Conservation (phyloP, 225 moss, liverwort and hornwort species). For the Lunularia cruciata region DNA sequence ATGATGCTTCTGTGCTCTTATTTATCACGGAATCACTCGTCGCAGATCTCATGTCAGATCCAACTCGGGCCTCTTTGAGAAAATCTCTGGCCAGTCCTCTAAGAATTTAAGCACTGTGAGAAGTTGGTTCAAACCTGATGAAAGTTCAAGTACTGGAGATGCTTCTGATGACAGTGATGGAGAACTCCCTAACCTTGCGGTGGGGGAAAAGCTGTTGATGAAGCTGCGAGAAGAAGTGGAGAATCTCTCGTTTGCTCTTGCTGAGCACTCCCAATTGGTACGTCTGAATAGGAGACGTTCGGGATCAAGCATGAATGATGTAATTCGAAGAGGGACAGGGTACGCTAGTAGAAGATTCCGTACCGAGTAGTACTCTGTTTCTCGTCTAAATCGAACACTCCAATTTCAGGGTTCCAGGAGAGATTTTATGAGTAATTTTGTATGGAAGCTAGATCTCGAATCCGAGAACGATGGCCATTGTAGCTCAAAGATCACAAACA, state of each 20-base stretch:
- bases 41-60: conserved; percentile 56
- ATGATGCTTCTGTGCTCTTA: background rate
- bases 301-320: no score
- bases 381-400: no score
- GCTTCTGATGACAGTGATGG: conserved; percentile 49
- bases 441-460: no score
- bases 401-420: no score
- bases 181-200: conserved; percentile 20
- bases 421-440: no score
- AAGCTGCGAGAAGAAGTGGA: conserved; percentile 71
- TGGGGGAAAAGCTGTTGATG: conserved; percentile 50
- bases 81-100: conserved; percentile 40
- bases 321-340: no score
- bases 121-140: conserved; percentile 43
- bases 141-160: conserved; percentile 52
- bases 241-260: conserved; percentile 55
- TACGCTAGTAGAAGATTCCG: no score
- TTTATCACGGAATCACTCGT: no score
- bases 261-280: conserved; percentile 59
- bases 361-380: no score
- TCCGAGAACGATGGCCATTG: no score
- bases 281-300: no score
- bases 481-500: no score
- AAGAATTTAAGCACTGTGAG: conserved; percentile 39
- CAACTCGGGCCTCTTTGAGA: conserved; percentile 48